Evolutionary conservation across 208 protist species (phyloP).

Genomic region (Leishmania turanica): DNA sequence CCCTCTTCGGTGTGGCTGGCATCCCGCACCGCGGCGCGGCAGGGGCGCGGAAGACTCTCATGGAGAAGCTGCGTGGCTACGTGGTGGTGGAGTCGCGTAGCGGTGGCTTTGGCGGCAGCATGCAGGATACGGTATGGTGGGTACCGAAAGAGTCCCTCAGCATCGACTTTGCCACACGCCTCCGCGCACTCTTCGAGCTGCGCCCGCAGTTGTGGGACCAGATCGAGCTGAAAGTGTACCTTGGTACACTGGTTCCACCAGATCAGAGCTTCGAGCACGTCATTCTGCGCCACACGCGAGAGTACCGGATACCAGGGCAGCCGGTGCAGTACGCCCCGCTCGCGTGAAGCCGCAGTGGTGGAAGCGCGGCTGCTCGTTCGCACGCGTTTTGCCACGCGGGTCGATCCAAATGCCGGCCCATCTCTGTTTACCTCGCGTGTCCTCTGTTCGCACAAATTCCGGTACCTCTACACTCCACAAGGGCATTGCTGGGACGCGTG

Average conservation of each 20-base stretch:
- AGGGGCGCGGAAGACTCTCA: conserved; percentile 4
- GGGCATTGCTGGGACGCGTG: not conserved
- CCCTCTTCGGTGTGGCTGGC: conserved; percentile 32
- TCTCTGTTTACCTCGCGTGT: too few species aligned
- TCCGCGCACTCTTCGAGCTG: conserved; percentile 61
- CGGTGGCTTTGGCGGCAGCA: not conserved
- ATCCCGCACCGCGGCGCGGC: conserved; percentile 15
- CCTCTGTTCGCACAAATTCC: not conserved
- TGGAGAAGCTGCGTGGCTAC: conserved; percentile 44
- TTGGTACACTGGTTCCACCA: conserved; percentile 50
- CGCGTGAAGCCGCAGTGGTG: not conserved
- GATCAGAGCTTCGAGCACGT: conserved; percentile 56
- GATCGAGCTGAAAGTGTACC: conserved; percentile 49
- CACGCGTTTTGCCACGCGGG: not conserved
- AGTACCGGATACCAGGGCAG: conserved; percentile 67
- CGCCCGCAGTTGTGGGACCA: conserved; percentile 49
- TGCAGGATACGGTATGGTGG: conserved; percentile 40
- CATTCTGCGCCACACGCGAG: conserved; percentile 55
- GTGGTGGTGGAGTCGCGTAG: conserved; percentile 27
- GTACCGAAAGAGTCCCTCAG: conserved; percentile 46
- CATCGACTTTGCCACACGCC: conserved; percentile 37
- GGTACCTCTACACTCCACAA: not conserved
- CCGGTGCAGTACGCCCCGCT: conserved; percentile 61
- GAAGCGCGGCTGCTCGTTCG: not conserved
- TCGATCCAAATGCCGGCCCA: not conserved